Evolutionary conservation across 1,139 yeast genomes (phyloP).

Genomic region (Protomyces lactucae-debilis): DNA sequence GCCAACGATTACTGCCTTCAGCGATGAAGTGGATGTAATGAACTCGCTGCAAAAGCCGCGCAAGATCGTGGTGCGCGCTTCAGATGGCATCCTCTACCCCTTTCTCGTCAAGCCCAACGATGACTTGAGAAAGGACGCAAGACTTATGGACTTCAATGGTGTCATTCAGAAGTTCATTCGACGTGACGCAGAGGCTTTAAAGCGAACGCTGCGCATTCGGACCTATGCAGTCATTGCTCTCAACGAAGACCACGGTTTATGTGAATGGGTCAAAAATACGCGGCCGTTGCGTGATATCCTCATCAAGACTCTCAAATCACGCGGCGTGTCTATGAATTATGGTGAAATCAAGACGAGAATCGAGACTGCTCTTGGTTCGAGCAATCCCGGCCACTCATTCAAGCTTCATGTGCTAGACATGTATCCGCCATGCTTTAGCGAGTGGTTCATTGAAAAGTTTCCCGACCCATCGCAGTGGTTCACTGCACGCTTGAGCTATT

Average conservation of each 20-base stretch:
- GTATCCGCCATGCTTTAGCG: conserved; percentile 72
- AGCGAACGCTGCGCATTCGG: conserved; percentile 62
- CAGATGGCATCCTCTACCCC: conserved; percentile 66
- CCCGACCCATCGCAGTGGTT: conserved; percentile 92
- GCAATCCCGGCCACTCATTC: conserved; percentile 30
- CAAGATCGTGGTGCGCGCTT: conserved; percentile 68
- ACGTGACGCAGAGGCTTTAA: conserved; percentile 65
- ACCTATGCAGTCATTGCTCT: conserved; percentile 88
- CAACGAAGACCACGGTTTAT: conserved; percentile 79
- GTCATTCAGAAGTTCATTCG: conserved; percentile 71
- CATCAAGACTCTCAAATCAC: conserved; percentile 42
- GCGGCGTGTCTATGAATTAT: conserved; percentile 36
- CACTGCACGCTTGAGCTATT: conserved; percentile 64
- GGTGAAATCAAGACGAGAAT: conserved; percentile 30
- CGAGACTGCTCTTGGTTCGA: conserved; percentile 25
- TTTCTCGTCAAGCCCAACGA: conserved; percentile 81
- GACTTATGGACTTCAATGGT: conserved; percentile 86
- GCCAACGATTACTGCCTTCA: conserved; percentile 41
- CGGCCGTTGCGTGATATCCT: conserved; percentile 71
- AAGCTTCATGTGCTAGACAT: conserved; percentile 31
- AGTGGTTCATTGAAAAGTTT: conserved; percentile 83
- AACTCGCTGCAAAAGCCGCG: conserved; percentile 84
- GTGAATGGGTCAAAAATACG: conserved; percentile 88
- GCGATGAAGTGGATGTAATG: conserved; percentile 62
- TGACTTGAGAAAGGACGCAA: conserved; percentile 92